Base-by-base conservation (phyloP, 2,329 filamentous ascomycete genomes). In the Exophiala oligosperma region DNA sequence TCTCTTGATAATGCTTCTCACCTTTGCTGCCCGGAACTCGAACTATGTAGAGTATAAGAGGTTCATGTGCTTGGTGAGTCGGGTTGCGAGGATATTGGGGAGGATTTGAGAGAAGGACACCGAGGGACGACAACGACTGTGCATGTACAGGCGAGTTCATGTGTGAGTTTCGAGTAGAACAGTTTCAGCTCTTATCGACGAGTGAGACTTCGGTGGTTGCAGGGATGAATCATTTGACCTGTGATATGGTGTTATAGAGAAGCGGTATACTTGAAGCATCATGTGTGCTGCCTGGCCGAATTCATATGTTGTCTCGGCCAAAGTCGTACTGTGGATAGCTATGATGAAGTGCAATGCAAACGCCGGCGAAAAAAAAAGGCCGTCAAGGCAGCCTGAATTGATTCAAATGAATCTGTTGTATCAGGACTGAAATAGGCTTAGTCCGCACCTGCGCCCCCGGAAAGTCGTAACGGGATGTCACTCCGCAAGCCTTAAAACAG, bases 1-100 rank as follows among this genome's bases (percentile, higher is more conserved):
- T 52, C 60, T 58, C 54, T 60, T 56, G 40, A 38, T 52, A 48
- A 41, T 32, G 26, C 52, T 17, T 58, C 53, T 61, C 79, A 92
- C 91, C 91, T 86, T 87, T 85, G 63, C 90, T 96, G 23, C 93
- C 93, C 1, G 94, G 94, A 0, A 99, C 93, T 65, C 93, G 82
- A 37, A 93, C 91, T 65, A 99, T 95, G 75, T 99, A 99, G 41
- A 99, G 82, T 2, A 87, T 86, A 51, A 97, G 74, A 3, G 91
- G 86, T 50, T 91, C 85, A 62, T 87, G 83, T 62, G 79, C 83
- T 67, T 82, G 77, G 65, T 88, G 86, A 2, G 86, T 84, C 4
- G 90, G 89, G 69, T 90, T 90, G 68, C 88, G 83, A 50, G 91
- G 91, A 72, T 96, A 94, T 67, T 87, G 83, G 48, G 94, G 93